phyloP scores from a whole-genome alignment of 2,329 filamentous ascomycete genomes.

The Coniosporium tulheliwenetii region DNA sequence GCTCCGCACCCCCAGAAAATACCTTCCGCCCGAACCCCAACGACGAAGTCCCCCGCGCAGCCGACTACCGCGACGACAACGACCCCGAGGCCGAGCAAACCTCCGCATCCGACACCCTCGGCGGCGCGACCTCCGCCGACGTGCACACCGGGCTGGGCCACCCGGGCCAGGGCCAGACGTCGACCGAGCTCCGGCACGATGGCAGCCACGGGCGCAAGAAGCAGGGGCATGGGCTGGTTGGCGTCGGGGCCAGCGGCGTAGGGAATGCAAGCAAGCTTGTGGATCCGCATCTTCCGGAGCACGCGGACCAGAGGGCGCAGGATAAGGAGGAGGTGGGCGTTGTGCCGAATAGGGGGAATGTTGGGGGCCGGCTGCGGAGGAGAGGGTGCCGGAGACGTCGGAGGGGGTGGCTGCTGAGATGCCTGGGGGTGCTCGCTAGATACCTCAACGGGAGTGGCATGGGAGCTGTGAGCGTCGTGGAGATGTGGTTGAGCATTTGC shows the following conservation, averaged over 20 bases:
- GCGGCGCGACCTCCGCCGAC: conserved; percentile 35
- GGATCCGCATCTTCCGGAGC: conserved; percentile 17
- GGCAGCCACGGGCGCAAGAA: conserved; percentile 26
- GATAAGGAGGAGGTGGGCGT: conserved; percentile 17
- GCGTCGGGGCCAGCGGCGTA: conserved; percentile 20
- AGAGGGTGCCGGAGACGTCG: conserved; percentile 16
- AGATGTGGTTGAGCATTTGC: too few relatives aligned
- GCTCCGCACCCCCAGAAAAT: conserved; percentile 40
- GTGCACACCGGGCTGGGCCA: conserved; percentile 39
- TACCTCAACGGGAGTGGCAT: too few relatives aligned
- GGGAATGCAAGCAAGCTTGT: conserved; percentile 6
- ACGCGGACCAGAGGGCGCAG: conserved; percentile 21
- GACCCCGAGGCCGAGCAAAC: conserved; percentile 27
- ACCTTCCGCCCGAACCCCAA: conserved; percentile 29
- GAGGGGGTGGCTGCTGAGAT: conserved; percentile 12
- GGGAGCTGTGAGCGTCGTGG: too few relatives aligned
- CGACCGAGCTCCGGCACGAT: conserved; percentile 30
- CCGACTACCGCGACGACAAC: conserved; percentile 21
- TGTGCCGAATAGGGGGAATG: conserved; percentile 11
- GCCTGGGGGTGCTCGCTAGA: too few relatives aligned
- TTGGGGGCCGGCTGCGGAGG: conserved; percentile 17
- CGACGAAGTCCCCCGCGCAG: conserved; percentile 21
- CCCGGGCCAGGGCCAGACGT: conserved; percentile 33
- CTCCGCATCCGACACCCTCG: conserved; percentile 29
- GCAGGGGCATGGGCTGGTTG: conserved; percentile 25